These are phyloP conservation scores for Debaryomyces prosopidis DNA, from an alignment of 805 yeast species.

Conservation along the genomic window DNA sequence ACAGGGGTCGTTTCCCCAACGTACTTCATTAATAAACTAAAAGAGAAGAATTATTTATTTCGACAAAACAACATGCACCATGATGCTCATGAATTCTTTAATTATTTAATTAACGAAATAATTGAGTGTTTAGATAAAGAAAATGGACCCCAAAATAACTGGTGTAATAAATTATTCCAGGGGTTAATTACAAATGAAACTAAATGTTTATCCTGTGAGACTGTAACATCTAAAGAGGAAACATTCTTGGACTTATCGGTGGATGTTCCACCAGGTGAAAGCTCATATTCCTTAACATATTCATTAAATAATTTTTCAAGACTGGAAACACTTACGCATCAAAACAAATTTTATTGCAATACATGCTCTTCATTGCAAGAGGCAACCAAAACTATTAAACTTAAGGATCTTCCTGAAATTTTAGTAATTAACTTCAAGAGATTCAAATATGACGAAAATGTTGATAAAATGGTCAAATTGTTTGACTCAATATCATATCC, in stretches of 20 bases:
- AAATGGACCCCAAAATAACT: slow-evolving; percentile 33
- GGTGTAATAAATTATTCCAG: slow-evolving; percentile 74
- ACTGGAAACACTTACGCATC: slow-evolving; percentile 79
- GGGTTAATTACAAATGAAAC: slow-evolving; percentile 86
- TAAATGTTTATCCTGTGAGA: slow-evolving; percentile 87
- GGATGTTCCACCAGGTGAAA: slow-evolving; percentile 68
- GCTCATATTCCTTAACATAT: slow-evolving; percentile 64
- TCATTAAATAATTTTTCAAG: slow-evolving; percentile 81
- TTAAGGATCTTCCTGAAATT: slow-evolving; percentile 74
- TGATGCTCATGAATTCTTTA: slow-evolving; percentile 96
- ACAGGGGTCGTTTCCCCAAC: slow-evolving; percentile 87
- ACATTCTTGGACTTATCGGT: slow-evolving; percentile 83
- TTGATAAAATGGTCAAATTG: slow-evolving; percentile 79
- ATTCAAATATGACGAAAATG: slow-evolving; percentile 85
- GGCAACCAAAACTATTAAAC: slow-evolving; percentile 85
- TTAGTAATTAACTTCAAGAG: slow-evolving; percentile 85
- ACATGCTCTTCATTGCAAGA: slow-evolving; percentile 88
- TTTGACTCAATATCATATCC: slow-evolving; percentile 87
- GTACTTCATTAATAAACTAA: slow-evolving; percentile 70
- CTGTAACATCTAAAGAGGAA: slow-evolving; percentile 77
- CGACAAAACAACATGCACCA: slow-evolving; percentile 90
- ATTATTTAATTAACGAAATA: slow-evolving; percentile 72
- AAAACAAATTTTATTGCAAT: slow-evolving; percentile 92
- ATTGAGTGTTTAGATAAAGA: slow-evolving; percentile 57
- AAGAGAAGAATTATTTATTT: slow-evolving; percentile 80